Percentiles rank a stretch among this genome's conserved stretches.
These are phyloP conservation scores for Sporisorium scitamineum DNA, from an alignment of 1,284 basidiomycete species.

Conservation along the genomic window DNA sequence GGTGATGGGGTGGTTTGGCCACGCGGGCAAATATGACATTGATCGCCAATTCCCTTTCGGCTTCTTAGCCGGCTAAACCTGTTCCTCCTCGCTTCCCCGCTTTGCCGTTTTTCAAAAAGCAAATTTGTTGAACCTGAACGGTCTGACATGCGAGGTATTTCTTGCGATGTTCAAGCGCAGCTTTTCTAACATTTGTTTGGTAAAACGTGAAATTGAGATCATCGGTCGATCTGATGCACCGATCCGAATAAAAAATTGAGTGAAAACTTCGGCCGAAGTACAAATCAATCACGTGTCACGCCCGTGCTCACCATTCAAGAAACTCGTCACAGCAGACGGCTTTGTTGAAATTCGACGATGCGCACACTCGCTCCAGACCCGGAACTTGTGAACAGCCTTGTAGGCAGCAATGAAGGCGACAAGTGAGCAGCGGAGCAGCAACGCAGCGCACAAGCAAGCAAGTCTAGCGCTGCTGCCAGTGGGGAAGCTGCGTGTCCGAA, in stretches of 20 bases:
- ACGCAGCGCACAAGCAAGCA: neutral
- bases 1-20: neutral
- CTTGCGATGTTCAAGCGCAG: neutral
- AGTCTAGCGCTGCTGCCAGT: neutral
- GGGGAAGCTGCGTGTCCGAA: neutral
- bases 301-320: neutral
- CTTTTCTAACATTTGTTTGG: neutral
- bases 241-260: too few relatives aligned
- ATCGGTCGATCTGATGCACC: neutral
- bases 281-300: neutral
- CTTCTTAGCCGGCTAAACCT: slow-evolving; percentile 29
- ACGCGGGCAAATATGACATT: neutral
- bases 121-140: neutral
- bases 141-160: neutral
- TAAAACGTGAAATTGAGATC: neutral
- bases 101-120: neutral
- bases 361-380: neutral
- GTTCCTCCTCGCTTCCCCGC: slow-evolving; percentile 15
- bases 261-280: slow-evolving; percentile 9
- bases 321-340: slow-evolving; percentile 7
- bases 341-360: neutral
- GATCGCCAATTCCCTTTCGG: slow-evolving; percentile 11
- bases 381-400: neutral
- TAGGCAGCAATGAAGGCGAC: neutral
- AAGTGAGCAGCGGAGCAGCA: neutral